A percentile compares a stretch with the other conserved stretches of the same genome.
Evolutionary conservation across 73 alveolate genomes (phyloP).

Genomic region (Blepharisma japonicum): DNA sequence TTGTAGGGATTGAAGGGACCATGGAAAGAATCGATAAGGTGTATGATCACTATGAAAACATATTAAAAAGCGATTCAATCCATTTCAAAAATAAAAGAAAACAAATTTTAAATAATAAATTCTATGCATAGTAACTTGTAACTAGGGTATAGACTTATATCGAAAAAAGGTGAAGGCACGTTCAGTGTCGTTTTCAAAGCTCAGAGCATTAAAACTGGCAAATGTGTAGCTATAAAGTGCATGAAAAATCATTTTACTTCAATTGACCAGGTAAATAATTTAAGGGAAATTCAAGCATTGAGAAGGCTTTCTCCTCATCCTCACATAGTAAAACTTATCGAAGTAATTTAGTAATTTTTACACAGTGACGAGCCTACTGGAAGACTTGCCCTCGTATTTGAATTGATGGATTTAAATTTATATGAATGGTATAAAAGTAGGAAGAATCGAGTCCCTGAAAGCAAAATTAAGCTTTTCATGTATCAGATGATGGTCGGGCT

Average conservation of each 20-base stretch:
- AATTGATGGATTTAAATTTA: slow-evolving; percentile 97
- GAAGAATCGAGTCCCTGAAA: slow-evolving; percentile 78
- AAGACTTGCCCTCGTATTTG: slow-evolving; percentile 97
- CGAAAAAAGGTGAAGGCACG: slow-evolving; percentile 88
- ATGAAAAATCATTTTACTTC: slow-evolving; percentile 80
- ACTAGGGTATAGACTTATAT: slow-evolving; percentile 23
- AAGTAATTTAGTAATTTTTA: slow-evolving; percentile 66
- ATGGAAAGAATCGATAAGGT: too few species aligned
- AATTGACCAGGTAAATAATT: slow-evolving; percentile 86
- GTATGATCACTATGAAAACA: too few species aligned
- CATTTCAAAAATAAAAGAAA: too few species aligned
- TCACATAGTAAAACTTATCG: slow-evolving; percentile 91
- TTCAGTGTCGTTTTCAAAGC: slow-evolving; percentile 97
- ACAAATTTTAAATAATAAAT: background rate
- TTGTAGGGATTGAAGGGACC: too few species aligned
- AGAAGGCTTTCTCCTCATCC: slow-evolving; percentile 95
- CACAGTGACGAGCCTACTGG: slow-evolving; percentile 97
- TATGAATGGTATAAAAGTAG: slow-evolving; percentile 95
- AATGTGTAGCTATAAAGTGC: slow-evolving; percentile 93
- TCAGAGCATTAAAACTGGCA: slow-evolving; percentile 83
- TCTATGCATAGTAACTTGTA: slow-evolving; percentile 32
- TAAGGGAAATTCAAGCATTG: slow-evolving; percentile 94
- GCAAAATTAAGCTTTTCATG: slow-evolving; percentile 82
- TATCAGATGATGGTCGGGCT: slow-evolving; percentile 83
- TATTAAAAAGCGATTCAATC: too few species aligned